These are phyloP conservation scores for Fusarium sp. DNA, from an alignment of 2,329 filamentous ascomycete species.

Conservation along the genomic window DNA sequence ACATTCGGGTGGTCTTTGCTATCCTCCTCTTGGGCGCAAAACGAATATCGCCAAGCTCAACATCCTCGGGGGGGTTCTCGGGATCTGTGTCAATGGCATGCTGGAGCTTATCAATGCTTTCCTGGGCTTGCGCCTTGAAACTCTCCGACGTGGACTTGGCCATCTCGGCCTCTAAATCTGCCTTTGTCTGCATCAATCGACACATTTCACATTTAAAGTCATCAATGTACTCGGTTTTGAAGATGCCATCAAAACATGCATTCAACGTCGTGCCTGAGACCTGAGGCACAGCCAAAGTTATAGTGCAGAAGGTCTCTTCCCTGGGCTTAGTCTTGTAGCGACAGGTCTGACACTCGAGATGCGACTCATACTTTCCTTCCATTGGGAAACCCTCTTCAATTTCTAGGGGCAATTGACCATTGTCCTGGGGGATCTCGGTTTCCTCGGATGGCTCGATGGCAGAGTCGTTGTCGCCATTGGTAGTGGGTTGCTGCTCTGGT, in stretches of 20 bases:
- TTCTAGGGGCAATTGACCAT: constrained; percentile 47
- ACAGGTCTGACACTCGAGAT: constrained; percentile 91
- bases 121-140: constrained; percentile 61
- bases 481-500: constrained; percentile 16
- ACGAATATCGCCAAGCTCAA: constrained; percentile 78
- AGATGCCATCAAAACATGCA: constrained; percentile 89
- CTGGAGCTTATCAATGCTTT: constrained; percentile 72
- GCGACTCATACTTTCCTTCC: constrained; percentile 91
- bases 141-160: constrained; percentile 61
- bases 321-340: constrained; percentile 88
- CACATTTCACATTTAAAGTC: constrained; percentile 97
- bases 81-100: constrained; percentile 81
- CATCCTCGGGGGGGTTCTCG: constrained; percentile 76
- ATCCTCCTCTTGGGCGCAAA: constrained; percentile 85
- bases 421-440: constrained; percentile 29
- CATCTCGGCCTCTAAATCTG: constrained; percentile 69
- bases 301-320: constrained; percentile 85
- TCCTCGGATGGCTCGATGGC: constrained; percentile 39
- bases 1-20: constrained; percentile 86
- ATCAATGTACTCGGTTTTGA: constrained; percentile 95
- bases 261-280: constrained; percentile 82
- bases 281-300: constrained; percentile 92
- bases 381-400: constrained; percentile 84
- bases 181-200: constrained; percentile 80
- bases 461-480: constrained; percentile 20